Percentiles rank a stretch among this genome's conserved stretches.
Conservation (phyloP, 148 eudicot genomes). For the Rheum nobile region DNA sequence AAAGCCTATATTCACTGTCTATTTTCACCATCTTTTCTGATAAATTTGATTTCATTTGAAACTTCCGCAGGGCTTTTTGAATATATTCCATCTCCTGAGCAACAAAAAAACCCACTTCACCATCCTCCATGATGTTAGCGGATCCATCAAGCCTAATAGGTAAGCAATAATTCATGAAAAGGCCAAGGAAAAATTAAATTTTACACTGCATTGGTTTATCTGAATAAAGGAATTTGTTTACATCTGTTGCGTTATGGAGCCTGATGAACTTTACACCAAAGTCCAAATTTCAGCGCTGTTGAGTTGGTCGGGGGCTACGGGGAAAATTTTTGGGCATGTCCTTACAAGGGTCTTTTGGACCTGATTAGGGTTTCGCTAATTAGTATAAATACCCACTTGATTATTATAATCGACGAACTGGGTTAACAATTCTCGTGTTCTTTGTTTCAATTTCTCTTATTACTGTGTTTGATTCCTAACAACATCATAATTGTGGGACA, state of each 20-base stretch:
- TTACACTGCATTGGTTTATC: background rate
- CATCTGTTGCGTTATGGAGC: too few relatives aligned
- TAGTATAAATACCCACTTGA: too few relatives aligned
- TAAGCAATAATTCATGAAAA: background rate
- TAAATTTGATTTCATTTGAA: background rate
- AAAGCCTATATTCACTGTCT: background rate
- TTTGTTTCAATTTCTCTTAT: too few relatives aligned
- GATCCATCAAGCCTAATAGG: constrained; percentile 8
- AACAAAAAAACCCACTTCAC: constrained; percentile 5
- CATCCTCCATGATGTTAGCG: constrained; percentile 10
- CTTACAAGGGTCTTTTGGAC: too few relatives aligned
- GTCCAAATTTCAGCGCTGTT: too few relatives aligned
- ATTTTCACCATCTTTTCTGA: background rate
- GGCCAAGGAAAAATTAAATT: background rate
- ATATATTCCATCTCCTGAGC: background rate
- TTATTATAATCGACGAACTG: too few relatives aligned
- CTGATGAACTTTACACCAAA: too few relatives aligned
- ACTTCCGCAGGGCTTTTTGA: background rate
- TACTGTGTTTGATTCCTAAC: too few relatives aligned
- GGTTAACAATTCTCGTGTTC: too few relatives aligned
- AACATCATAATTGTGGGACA: background rate
- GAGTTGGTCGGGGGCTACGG: too few relatives aligned
- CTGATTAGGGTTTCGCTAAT: too few relatives aligned
- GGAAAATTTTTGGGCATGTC: too few relatives aligned
- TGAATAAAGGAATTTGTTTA: background rate